Evolutionary conservation across 495 filamentous ascomycete genomes (phyloP).

Genomic region (Jackrogersella minutella): DNA sequence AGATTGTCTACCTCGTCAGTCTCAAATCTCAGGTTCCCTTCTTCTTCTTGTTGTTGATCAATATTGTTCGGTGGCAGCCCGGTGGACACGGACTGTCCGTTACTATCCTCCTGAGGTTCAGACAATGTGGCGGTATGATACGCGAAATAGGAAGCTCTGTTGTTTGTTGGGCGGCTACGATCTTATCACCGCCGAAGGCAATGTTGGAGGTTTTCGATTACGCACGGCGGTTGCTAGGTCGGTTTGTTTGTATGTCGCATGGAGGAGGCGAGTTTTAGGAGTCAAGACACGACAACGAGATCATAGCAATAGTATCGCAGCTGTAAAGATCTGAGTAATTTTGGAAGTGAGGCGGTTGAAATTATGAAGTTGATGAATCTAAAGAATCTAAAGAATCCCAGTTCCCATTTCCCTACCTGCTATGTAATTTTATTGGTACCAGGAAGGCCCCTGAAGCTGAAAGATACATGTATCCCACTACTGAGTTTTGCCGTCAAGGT

Average conservation of each 20-base stretch:
- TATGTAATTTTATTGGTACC: conserved; percentile 30
- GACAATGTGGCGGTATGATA: conserved; percentile 71
- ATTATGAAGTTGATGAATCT: conserved; percentile 35
- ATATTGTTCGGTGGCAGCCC: conserved; percentile 50
- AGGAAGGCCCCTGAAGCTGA: conserved; percentile 23
- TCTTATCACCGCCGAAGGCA: conserved; percentile 24
- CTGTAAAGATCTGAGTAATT: not conserved
- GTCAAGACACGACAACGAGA: conserved; percentile 4
- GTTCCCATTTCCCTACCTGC: conserved; percentile 19
- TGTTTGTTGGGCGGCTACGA: conserved; percentile 13
- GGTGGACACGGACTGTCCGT: conserved; percentile 74
- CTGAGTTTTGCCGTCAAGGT: conserved; percentile 10
- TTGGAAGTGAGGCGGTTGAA: not conserved
- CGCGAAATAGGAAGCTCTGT: conserved; percentile 10
- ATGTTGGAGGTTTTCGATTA: conserved; percentile 23
- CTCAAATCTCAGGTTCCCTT: conserved; percentile 43
- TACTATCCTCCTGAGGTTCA: conserved; percentile 65
- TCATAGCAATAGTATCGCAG: not conserved
- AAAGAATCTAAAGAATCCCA: conserved; percentile 2
- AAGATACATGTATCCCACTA: conserved; percentile 10
- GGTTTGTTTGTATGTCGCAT: conserved; percentile 31
- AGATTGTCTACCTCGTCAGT: conserved; percentile 55
- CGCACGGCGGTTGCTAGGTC: conserved; percentile 3
- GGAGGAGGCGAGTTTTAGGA: conserved; percentile 1
- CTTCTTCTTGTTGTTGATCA: conserved; percentile 37